Base-by-base conservation (phyloP, 1,284 basidiomycete species). In the Dichomitus squalens region DNA sequence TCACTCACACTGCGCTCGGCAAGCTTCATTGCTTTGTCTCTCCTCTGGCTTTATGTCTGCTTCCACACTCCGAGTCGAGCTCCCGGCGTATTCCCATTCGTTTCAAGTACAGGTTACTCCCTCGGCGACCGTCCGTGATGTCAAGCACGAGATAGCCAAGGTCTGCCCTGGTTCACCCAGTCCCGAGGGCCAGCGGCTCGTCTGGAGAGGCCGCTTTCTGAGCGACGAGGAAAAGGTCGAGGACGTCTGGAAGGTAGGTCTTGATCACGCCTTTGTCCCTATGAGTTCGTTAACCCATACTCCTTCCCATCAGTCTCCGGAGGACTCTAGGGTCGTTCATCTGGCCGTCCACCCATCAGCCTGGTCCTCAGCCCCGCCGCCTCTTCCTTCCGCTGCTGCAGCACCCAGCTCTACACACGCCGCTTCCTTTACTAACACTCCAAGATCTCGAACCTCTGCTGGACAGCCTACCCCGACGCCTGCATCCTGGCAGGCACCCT, bases 331-430 rank as follows among this genome's bases (percentile, higher is more conserved):
- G 47, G 78, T 86, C 55, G 75, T 92, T 27, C 90, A 91, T 71
- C 77, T 92, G 27, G 85, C 88, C 11, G 90, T 92, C 14, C 85
- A 87, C 66, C 86, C 88, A 20, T 86, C 86, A 29, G 86, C 87
- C 49, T 92, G 90, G 90, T 76, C 79, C 43, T 73, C 78, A 16
- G 62, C 72, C 9, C 84, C 86, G 36, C 76, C 85, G 18, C 33
- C 33, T 7, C 7, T 57, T 2, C 41, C 53, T 6, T 35, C 39
- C 23, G 34, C 54, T 11, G 27, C 55, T 9, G 31, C 62, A 29
- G 21, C 49, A 7, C 23, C 62, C 3, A 34, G 36, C 40, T 16
- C 39, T 44, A 35, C 50, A 38, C 34, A 51, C 14, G 16, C 41
- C 7, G 8, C 34, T 6, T 36, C 40, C 14, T 51, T 38, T 7